Base-by-base conservation (phyloP, 306 rosid genomes). In the Carpinus fangiana region DNA sequence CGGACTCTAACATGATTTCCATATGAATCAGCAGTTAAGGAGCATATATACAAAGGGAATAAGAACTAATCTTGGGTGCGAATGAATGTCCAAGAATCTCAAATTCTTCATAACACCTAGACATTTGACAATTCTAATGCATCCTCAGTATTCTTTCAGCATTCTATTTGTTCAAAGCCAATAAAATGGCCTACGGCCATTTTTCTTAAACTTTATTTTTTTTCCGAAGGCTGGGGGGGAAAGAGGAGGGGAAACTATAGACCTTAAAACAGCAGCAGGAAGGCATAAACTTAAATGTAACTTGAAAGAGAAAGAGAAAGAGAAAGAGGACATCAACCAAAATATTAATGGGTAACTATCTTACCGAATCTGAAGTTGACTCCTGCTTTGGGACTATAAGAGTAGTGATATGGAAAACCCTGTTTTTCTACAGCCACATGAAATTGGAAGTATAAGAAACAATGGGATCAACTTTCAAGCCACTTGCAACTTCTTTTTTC, bases 371-470 rank as follows among this genome's bases (percentile, higher is more conserved):
- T 74, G 99, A 89, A 61, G 98, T 96, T 38, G 99, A 89, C 76
- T 96, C 99, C 82, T 93, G 99, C 96, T 96, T 96, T 52, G 99
- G 99, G 71, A 96, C 87, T 76, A 96, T 93, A 46, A 96, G 97
- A 7, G 98, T 93, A 53, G 97, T 90, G 76, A 96, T 90, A 73
- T 96, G 96, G 78, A 96, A 96, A 72, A 93, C 93, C 93, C 95
- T 93, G 86, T 96, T 93, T 83, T 90, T 91, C 99, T 96, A 84
- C 92, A 89, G 80, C 75, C 85, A 87, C 75, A 77, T 18, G 21
- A 85, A 66, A 78, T 71, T 67, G 65, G 64, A 84, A 73, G 71
- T 43, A 76, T 80, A 78, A 83, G 82, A 76, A 80, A 64, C 77
- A 18, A 50, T 76, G 53, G 53, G 76, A 68, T 77, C 78, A 87